These are phyloP conservation scores for Albatrellus ellisii DNA, from an alignment of 768 basidiomycete genomes.

Conservation along the genomic window DNA sequence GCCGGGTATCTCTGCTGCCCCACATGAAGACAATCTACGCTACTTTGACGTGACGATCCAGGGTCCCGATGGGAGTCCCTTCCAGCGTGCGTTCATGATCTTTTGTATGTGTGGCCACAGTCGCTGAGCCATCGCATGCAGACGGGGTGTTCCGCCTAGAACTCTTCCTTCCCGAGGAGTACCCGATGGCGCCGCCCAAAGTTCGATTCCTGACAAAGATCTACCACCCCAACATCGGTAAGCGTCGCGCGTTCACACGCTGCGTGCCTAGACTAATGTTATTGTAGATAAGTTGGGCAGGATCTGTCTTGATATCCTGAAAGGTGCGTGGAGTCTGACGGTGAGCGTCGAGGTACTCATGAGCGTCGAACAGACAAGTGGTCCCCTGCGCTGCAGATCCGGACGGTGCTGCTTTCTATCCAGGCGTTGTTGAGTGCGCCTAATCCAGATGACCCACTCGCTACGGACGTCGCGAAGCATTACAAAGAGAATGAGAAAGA, in stretches of 20 bases:
- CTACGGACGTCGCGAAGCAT: constrained; percentile 92
- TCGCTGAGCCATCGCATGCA: constrained; percentile 19
- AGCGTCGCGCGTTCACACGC: constrained; percentile 18
- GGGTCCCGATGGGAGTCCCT: constrained; percentile 91
- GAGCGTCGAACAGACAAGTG: constrained; percentile 69
- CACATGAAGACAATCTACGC: constrained; percentile 94
- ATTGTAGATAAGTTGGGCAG: constrained; percentile 87
- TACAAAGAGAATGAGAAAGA: constrained; percentile 97
- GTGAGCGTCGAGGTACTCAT: background rate
- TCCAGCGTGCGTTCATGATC: constrained; percentile 35
- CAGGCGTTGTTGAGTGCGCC: constrained; percentile 95
- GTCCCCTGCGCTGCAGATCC: constrained; percentile 97
- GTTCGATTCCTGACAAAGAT: constrained; percentile 99
- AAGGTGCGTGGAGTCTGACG: constrained; percentile 39
- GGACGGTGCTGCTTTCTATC: constrained; percentile 91
- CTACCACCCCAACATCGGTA: constrained; percentile 99
- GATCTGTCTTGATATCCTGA: constrained; percentile 96
- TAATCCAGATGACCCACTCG: constrained; percentile 92
- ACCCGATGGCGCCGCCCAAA: constrained; percentile 99
- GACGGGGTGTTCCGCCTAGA: constrained; percentile 94
- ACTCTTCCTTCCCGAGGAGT: constrained; percentile 96
- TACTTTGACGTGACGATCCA: constrained; percentile 98
- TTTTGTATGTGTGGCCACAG: background rate
- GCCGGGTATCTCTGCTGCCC: constrained; percentile 89
- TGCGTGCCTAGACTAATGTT: background rate